Base-by-base conservation (phyloP, 768 basidiomycete genomes). In the Leccinum obscurum region DNA sequence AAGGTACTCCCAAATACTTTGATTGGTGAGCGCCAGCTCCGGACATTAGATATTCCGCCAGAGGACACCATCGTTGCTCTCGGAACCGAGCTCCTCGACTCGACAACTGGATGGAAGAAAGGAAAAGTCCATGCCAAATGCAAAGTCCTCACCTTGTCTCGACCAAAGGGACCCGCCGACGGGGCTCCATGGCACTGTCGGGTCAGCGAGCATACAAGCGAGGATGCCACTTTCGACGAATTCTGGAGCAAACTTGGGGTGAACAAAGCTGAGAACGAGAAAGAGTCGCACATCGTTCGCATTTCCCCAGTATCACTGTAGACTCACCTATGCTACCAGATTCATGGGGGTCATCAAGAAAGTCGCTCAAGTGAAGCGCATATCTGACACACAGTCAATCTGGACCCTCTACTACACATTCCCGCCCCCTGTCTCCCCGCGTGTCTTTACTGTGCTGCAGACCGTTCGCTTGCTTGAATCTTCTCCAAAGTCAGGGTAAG, bases 341-440 rank as follows among this genome's bases (percentile, higher is more conserved):
- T 92, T 83, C 69, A 83, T 92, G 2, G 79, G 81, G 5, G 80
- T 83, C 48, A 80, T 92, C 63, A 80, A 85, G 67, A 85, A 87
- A 66, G 88, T 83, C 2, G 80, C 80, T 4, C 77, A 81, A 64
- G 76, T 92, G 63, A 85, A 86, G 71, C 79, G 80, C 26, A 70
- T 92, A 48, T 89, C 89, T 0, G 77, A 83, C 11, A 86, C 81
- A 3, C 83, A 87, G 54, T 76, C 79, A 3, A 84, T 92, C 62
- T 92, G 89, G 89, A 81, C 87, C 0, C 62, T 89, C 61, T 83
- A 85, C 71, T 93, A 93, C 73, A 87, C 81, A 3, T 89, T 92
- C 73, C 77, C 83, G 1, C 83, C 87, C 6, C 85, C 89, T 3
- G 73, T 92, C 20, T 86, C 89, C 3, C 85, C 89, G 10, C 85